Conservation (phyloP, 2,329 filamentous ascomycete species). For the Myotisia sp. region DNA sequence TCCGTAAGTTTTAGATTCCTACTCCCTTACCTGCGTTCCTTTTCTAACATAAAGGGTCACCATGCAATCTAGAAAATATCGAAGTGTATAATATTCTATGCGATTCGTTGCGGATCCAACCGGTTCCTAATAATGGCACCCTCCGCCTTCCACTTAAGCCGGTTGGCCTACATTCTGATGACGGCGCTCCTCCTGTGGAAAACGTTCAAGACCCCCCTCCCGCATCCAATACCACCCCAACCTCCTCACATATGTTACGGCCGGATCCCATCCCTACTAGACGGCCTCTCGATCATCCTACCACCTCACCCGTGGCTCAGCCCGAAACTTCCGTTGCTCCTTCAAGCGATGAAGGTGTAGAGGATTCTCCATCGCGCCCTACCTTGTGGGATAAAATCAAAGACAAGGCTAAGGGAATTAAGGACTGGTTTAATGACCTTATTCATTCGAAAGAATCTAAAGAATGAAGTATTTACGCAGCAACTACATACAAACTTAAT, state of each 20-base stretch:
- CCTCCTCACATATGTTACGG: too few species aligned
- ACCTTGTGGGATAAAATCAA: slow-evolving; percentile 24
- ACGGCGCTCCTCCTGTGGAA: slow-evolving; percentile 19
- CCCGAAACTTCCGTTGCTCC: slow-evolving; percentile 5
- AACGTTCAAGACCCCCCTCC: slow-evolving; percentile 18
- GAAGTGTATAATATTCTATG: slow-evolving; percentile 93
- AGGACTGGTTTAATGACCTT: slow-evolving; percentile 24
- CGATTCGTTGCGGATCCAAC: slow-evolving; percentile 62
- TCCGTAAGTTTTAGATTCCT: slow-evolving; percentile 49
- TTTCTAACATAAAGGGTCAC: slow-evolving; percentile 4
- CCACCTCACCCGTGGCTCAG: neutral
- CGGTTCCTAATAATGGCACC: slow-evolving; percentile 76
- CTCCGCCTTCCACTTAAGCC: slow-evolving; percentile 39
- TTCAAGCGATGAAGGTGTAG: slow-evolving; percentile 12
- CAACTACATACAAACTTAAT: too few species aligned
- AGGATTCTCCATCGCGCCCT: slow-evolving; percentile 13
- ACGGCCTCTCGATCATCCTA: neutral
- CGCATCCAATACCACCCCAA: neutral
- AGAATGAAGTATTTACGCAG: neutral
- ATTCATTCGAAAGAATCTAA: neutral
- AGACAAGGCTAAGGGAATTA: slow-evolving; percentile 22
- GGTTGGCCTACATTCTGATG: slow-evolving; percentile 32
- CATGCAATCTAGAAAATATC: slow-evolving; percentile 55
- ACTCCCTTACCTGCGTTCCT: neutral
- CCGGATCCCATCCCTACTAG: neutral